phyloP scores from a whole-genome alignment of 495 filamentous ascomycete genomes.

The Aspergillus funiculosus region DNA sequence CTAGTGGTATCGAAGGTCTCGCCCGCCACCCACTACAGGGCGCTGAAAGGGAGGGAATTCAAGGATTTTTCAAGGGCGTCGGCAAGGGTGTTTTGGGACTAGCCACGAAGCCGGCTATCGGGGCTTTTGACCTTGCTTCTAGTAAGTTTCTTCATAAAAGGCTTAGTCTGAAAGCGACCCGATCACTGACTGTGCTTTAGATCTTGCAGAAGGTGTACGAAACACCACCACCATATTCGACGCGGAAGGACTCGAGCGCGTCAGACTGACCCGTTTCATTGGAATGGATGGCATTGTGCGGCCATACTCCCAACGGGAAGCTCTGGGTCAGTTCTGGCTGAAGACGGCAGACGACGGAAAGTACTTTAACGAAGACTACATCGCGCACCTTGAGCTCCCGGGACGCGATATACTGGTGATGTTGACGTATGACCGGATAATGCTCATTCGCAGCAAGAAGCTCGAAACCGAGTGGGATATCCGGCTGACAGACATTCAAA shows the following conservation, averaged over 20 bases:
- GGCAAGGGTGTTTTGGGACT: constrained; percentile 90
- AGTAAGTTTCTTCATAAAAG: constrained; percentile 37
- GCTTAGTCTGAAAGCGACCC: neutral
- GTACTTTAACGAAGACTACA: constrained; percentile 96
- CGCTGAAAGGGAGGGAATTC: constrained; percentile 88
- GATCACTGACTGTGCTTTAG: constrained; percentile 29
- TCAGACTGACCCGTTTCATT: constrained; percentile 86
- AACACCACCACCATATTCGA: constrained; percentile 99
- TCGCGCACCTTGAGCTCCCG: constrained; percentile 89
- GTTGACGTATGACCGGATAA: constrained; percentile 86
- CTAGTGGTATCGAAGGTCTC: constrained; percentile 85
- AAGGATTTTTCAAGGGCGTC: constrained; percentile 94
- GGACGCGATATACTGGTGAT: constrained; percentile 89
- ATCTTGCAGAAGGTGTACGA: constrained; percentile 91
- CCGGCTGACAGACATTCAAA: constrained; percentile 90
- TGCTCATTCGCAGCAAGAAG: constrained; percentile 80
- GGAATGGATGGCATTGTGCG: constrained; percentile 88
- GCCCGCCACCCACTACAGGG: constrained; percentile 91
- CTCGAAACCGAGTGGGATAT: constrained; percentile 92
- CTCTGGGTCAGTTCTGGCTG: constrained; percentile 95
- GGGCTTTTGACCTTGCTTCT: constrained; percentile 92
- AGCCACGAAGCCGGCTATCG: constrained; percentile 93
- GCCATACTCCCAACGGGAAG: constrained; percentile 92
- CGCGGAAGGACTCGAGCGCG: constrained; percentile 85
- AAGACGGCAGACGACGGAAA: constrained; percentile 96